Base-by-base conservation (phyloP, 495 filamentous ascomycete species). In the Talaromyces thailandensis region DNA sequence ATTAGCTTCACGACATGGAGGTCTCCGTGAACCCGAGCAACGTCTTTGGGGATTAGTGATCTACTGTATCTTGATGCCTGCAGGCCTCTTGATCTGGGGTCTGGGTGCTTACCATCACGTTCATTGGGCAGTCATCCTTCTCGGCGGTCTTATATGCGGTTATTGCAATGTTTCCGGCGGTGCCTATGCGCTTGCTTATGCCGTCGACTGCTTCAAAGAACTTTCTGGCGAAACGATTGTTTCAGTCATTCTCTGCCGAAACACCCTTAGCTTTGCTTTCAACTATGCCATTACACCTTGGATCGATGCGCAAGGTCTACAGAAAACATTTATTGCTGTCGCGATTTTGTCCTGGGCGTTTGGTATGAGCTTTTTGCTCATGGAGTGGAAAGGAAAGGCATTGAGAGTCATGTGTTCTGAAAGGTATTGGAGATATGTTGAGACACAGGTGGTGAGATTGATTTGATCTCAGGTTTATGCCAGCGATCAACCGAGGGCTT, bases 241-340 rank as follows among this genome's bases (percentile, higher is more conserved):
- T 11, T 79, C 81, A 18, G 80, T 84, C 8, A 86, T 85, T 28
- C 60, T 86, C 2, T 74, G 84, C 48, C 76, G 83, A 1, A 85
- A 85, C 64, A 82, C 77, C 9, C 84, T 84, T 75, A 74, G 72
- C 53, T 61, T 61, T 52, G 59, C 45, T 29, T 61, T 61, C 28
- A 61, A 52, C 26, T 61, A 61, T 61, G 59, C 59, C 12, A 61
- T 61, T n/a, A 61, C 59, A 1, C 58, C 59, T 6, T 61, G 59
- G 59, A 61, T 61, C 2, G 59, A 61, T 51, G 40, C 37, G 7
- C 59, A 61, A 14, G 59, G 59, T 16, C 21, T 61, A 6, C 43
- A 50, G 9, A 61, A 35, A 4, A 61, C 59, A 4, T 61, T 61
- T 12, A 51, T 61, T 16, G 59, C 59, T 18, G 59, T 61, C 52